Conservation (phyloP, 495 filamentous ascomycete genomes). For the Delitschia confertaspora region DNA sequence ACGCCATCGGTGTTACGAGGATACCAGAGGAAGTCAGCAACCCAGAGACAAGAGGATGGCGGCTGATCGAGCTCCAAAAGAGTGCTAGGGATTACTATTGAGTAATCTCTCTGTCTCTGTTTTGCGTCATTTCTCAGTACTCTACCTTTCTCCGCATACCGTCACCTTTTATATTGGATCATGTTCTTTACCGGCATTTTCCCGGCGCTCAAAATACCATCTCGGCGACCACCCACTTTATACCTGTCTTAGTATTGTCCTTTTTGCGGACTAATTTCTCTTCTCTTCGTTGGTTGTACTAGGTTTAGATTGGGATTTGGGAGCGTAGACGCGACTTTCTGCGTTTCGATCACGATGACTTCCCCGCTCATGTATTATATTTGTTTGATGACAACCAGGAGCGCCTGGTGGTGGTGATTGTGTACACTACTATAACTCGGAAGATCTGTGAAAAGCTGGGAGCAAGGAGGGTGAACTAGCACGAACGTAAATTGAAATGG, state of each 20-base stretch:
- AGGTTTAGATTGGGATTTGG: neutral
- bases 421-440: no score
- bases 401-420: no score
- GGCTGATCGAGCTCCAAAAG: slow-evolving; percentile 97
- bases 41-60: slow-evolving; percentile 91
- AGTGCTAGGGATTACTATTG: slow-evolving; percentile 89
- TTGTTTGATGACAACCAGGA: neutral
- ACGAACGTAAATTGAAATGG: no score
- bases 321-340: neutral
- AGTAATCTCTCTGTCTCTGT: slow-evolving; percentile 26
- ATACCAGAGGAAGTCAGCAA: slow-evolving; percentile 93
- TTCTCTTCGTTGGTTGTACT: neutral
- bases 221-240: neutral
- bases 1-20: slow-evolving; percentile 90
- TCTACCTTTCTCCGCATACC: neutral
- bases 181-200: no score
- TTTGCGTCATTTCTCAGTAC: neutral
- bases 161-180: no score
- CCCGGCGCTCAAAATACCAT: slow-evolving; percentile 13
- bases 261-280: neutral
- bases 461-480: no score
- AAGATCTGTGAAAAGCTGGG: no score
- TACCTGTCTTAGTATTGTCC: slow-evolving; percentile 12
- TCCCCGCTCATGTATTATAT: slow-evolving; percentile 26
- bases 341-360: slow-evolving; percentile 4